Conservation (phyloP, 495 filamentous ascomycete genomes). For the Umbilicaria muhlenbergii region DNA sequence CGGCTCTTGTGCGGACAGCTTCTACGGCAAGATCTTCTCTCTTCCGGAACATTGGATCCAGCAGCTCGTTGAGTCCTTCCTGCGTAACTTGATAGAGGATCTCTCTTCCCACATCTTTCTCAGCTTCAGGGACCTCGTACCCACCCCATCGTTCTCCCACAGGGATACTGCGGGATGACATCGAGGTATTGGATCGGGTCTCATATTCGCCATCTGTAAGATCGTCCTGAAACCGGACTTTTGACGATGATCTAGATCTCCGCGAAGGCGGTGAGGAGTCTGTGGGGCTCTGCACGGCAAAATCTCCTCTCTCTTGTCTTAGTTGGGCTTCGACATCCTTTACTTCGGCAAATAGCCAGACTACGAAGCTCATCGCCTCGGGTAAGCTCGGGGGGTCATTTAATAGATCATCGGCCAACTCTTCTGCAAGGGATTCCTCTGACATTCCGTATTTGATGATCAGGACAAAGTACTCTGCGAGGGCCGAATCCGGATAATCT, state of each 20-base stretch:
- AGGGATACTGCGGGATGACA: slow-evolving; percentile 63
- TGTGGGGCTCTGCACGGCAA: slow-evolving; percentile 17
- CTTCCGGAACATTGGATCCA: slow-evolving; percentile 68
- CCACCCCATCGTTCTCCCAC: slow-evolving; percentile 64
- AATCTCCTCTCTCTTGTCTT: too few species aligned
- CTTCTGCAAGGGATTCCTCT: background rate
- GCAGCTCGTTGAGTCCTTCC: slow-evolving; percentile 79
- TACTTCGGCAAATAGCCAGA: slow-evolving; percentile 2
- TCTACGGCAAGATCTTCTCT: slow-evolving; percentile 67
- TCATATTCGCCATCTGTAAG: slow-evolving; percentile 49
- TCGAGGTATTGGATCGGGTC: slow-evolving; percentile 60
- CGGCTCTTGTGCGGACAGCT: slow-evolving; percentile 42
- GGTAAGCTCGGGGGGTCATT: background rate
- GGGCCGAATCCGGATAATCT: background rate
- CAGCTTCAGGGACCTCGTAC: slow-evolving; percentile 66
- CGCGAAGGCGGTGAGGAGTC: slow-evolving; percentile 34
- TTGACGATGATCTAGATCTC: slow-evolving; percentile 70
- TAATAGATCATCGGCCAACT: slow-evolving; percentile 1
- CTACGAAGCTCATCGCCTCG: slow-evolving; percentile 3
- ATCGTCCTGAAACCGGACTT: slow-evolving; percentile 71
- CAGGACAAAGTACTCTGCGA: background rate
- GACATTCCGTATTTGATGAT: background rate
- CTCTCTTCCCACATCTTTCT: slow-evolving; percentile 72
- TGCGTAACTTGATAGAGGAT: slow-evolving; percentile 81
- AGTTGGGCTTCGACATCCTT: too few species aligned